Base-by-base conservation (phyloP, 176 grass and related monocot species). In the Melocanna baccifera region DNA sequence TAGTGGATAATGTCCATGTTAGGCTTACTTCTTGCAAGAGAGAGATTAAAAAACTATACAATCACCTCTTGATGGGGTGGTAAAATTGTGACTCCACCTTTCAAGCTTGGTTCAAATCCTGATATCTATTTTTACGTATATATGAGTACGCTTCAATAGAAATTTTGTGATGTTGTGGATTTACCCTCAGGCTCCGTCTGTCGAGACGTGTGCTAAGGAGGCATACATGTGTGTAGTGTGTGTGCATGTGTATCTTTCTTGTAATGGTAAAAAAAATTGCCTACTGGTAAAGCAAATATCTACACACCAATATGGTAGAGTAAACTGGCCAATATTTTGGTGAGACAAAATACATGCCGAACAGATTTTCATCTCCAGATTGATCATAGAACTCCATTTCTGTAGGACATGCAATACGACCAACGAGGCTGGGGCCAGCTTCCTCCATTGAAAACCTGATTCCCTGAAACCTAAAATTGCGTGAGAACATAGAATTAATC, bases 1-100 rank as follows among this genome's bases (percentile, higher is more conserved):
- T 50, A 30, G 51, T 69, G 69, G 62, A 61, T 81, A 47, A 75
- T 61, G 61, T 19, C 76, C 40, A 51, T 42, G 70, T 50, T 30
- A 69, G 32, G 40, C 41, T 75, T 68, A 23, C n/a, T 80, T 81
- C 82, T 59, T 75, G 3, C 23, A 29, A 53, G 30, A 16, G 1
- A 42, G 42, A 55, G 19, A 76, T 12, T 76, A 81, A 42, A 81
- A 85, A 89, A 68, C 16, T 63, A 51, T 53, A 3, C 32, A 34
- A 34, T 34, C 32, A 34, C 32, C 32, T 4, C 32, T 34, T 34
- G 32, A 34, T 34, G 3, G 32, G 32, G 30, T 34, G 32, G 4
- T 34, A 3, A 34, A 34, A 34, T 34, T 3, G 32, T 34, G 32
- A 34, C 4, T 34, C 32, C 32, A 34, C 32, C n/a, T n/a, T n/a